Evolutionary conservation across 2,329 filamentous ascomycete species (phyloP), one percentile per base, ranked within the genome.

Genomic region (Ascochyta viciae-villosae): DNA sequence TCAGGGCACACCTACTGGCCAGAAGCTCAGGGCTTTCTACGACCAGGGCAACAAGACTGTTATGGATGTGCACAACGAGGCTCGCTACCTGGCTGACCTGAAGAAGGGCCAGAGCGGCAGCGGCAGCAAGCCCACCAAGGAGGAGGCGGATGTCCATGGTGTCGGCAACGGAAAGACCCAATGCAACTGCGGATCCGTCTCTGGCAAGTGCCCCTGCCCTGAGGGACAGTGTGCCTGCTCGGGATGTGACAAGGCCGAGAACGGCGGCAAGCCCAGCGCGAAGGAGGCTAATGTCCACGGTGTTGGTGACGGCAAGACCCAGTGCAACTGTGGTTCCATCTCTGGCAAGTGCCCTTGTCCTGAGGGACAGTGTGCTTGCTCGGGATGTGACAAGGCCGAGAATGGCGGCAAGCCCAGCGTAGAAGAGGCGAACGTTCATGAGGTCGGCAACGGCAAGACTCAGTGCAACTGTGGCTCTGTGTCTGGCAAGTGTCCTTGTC

Each of bases 61-160:
- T 29, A 84, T 92, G 68, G 95, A 99, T 74, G 95, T 99, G 42
- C 95, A 99, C 79, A 85, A 83, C 60, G 95, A 99, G 83, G 95
- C 95, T 29, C 85, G 89, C 61, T 88, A 95, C 66, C 83, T 99
- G 50, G 94, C 94, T 45, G 87, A 96, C 63, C 78, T 99, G 65
- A 97, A 97, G 88, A 84, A 86, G 57, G 43, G 56, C 33, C 51
- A 62, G 46, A 58, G 56, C 24, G 48, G 53, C 15, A 49, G 42
- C 26, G 40, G 42, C 42, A 47, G 54, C 52, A 62, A 65, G 54
- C 57, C 66, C 16, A 58, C 55, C 39, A 65, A 48, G 22, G 73
- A 73, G 42, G 81, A 82, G 66, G 57, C 68, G 5, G 57, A 71
- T 48, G 66, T 76, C 67, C 72, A 81, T 69, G 63, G 74, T 26